Percentiles rank a stretch among this genome's conserved stretches.
Conservation (phyloP, 768 basidiomycete species). For the Coprinopsis cinerea region DNA sequence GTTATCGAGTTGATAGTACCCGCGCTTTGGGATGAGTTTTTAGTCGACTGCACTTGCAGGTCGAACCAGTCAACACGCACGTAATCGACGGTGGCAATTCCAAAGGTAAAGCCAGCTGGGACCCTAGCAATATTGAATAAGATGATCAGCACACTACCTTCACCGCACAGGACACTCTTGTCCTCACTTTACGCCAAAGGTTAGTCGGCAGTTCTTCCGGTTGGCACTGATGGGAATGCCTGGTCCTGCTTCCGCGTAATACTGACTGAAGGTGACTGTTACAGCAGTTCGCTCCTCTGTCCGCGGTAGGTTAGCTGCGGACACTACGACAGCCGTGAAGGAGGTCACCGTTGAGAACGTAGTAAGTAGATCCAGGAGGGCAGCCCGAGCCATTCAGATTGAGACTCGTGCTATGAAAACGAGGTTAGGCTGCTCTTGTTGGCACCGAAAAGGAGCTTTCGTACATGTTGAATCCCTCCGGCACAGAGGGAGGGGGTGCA, state of each 20-base stretch:
- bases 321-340: background rate
- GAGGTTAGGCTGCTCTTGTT: no score
- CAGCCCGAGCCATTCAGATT: conserved; percentile 17
- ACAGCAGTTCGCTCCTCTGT: conserved; percentile 5
- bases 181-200: conserved; percentile 13
- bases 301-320: background rate
- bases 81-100: conserved; percentile 20
- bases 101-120: conserved; percentile 20
- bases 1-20: conserved; percentile 22
- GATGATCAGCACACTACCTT: background rate
- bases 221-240: conserved; percentile 9
- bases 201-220: conserved; percentile 11
- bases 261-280: conserved; percentile 8
- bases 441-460: no score
- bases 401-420: conserved; percentile 15
- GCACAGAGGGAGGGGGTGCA: no score
- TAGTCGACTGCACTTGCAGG: background rate
- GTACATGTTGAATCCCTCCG: no score
- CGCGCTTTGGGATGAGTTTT: conserved; percentile 13
- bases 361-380: conserved; percentile 15
- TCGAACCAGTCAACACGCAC: conserved; percentile 9
- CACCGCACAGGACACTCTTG: background rate
- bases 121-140: conserved; percentile 8
- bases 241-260: conserved; percentile 12
- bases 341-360: conserved; percentile 12